Evolutionary conservation across 2,329 filamentous ascomycete genomes (phyloP), one percentile per base, ranked within the genome.

Genomic region (Pestalotiopsis sp.): DNA sequence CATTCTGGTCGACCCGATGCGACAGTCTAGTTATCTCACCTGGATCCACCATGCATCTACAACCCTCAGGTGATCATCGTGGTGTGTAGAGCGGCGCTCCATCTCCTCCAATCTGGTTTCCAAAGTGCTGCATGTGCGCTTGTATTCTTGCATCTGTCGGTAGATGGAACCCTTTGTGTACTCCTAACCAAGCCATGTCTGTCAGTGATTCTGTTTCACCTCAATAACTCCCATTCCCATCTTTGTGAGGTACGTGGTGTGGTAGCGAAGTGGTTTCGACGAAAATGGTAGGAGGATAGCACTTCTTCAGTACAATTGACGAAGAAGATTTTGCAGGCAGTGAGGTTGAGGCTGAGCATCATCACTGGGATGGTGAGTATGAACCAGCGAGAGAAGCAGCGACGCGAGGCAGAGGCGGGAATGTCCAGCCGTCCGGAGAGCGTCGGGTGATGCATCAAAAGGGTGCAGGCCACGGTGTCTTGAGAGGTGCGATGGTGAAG

Each of bases 121-220:
- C 71, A 97, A 84, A 56, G 92, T 92, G 69, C 88, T 86, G 79
- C 94, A 95, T 79, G 97, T 94, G 75, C 96, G 91, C 83, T 97
- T 97, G 82, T 97, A 98, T 82, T 98, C 96, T 78, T 94, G 93
- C 94, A 99, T 97, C 83, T 98, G 95, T 69, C 97, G 94, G 76
- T 93, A 92, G 79, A 99, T 97, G 72, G 96, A 96, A 84, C 97
- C 96, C 84, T 98, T 99, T 83, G 95, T 93, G 77, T 92, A 96
- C 78, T 92, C 90, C 94, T 97, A 81, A 75, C 80, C 70, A 78
- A 73, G 62, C 80, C 78, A 71, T 77, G 76, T 77, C 76, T 74
- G 77, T 81, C 79, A 83, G 77, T 75, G 75, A 69, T 71, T 74
- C 71, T 36, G 23, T 70, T 61, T 67, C 72, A 74, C 70, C 72